Base-by-base conservation (phyloP, 176 grass and related monocot genomes). In the Juncus inflexus region DNA sequence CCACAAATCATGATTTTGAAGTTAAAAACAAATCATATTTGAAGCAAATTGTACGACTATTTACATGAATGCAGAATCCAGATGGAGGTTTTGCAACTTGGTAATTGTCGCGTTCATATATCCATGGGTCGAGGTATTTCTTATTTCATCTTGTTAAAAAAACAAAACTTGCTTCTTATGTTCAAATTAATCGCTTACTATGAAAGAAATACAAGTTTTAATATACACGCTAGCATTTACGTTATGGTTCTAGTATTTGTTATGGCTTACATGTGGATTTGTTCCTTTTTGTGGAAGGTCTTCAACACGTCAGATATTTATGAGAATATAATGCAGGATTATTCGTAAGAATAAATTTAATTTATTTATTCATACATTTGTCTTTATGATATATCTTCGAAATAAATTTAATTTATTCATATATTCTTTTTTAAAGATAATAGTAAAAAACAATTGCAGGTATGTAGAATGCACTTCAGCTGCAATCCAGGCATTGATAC, bases 381-480 rank as follows among this genome's bases (percentile, higher is more conserved):
- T 28, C 19, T 28, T 28, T 28, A 28, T 28, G 19, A 28, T 28
- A 28, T 28, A 28, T 28, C 19, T 28, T 28, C 19, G 1, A 28
- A 28, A 28, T 28, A 28, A 28, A 28, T 28, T 28, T 28, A 28
- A 28, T 28, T 28, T 28, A 28, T 28, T 28, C 19, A 28, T 28
- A 28, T 28, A 28, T 28, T 28, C 19, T 28, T 28, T 28, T 12
- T 6, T 5, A n/a, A 37, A 54, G 57, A 35, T 73, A 66, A 69
- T 4, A 72, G 4, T 16, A 58, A 50, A 4, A 74, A 50, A 77
- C 52, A 54, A 54, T 37, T 61, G 5, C 80, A 90, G 87, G 62
- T 90, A 80, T 3, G 76, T 83, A 0, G 87, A 90, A 81, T 90
- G 87, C 62, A 90, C 87, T 28, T 86, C 87, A 42, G 86, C 87